Evolutionary conservation across 768 basidiomycete species (phyloP).

Genomic region (Mycena olivaceomarginata): DNA sequence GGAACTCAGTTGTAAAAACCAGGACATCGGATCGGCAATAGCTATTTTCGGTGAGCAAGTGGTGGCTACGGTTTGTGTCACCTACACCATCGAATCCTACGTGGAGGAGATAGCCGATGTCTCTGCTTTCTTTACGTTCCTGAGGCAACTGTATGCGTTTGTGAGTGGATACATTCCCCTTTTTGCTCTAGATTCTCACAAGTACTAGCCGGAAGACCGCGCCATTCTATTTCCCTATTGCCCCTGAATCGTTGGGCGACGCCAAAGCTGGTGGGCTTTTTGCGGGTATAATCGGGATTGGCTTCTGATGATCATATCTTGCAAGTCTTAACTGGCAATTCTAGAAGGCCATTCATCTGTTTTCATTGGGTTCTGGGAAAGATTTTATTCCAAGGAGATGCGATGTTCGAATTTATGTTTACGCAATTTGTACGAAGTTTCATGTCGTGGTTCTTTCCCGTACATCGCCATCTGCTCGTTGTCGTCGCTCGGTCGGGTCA

Average conservation of each 20-base stretch:
- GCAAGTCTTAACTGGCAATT: not conserved
- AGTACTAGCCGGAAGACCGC: not conserved
- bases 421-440: too few relatives aligned
- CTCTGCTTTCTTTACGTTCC: not conserved
- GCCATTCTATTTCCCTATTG: not conserved
- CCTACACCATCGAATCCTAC: not conserved
- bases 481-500: too few relatives aligned
- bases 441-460: too few relatives aligned
- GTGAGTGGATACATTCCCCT: not conserved
- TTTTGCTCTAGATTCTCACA: not conserved
- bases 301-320: not conserved
- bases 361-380: too few relatives aligned
- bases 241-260: not conserved
- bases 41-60: conserved; percentile 6
- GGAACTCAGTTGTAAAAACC: not conserved
- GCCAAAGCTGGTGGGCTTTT: not conserved
- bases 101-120: not conserved
- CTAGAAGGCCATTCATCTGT: too few relatives aligned
- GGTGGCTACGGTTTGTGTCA: conserved; percentile 11
- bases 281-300: not conserved
- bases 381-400: too few relatives aligned
- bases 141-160: not conserved
- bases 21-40: conserved; percentile 14
- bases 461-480: too few relatives aligned
- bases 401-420: too few relatives aligned